Evolutionary conservation across 768 basidiomycete genomes (phyloP).

Genomic region (Lentinula sp.): DNA sequence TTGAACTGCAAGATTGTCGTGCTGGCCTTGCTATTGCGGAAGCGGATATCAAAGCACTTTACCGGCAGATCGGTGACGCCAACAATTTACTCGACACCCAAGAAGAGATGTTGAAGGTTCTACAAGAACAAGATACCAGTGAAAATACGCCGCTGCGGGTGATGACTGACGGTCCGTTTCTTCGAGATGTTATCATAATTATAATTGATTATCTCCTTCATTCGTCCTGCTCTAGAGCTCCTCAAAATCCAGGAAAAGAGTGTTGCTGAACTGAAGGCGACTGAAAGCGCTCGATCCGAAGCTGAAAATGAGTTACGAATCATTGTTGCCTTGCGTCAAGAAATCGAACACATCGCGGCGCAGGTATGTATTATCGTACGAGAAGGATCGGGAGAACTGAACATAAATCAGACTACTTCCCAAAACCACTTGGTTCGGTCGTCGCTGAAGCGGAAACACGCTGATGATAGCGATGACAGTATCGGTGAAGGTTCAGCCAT

Average conservation of each 20-base stretch:
- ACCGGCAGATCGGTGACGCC: too few species aligned
- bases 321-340: not conserved
- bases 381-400: not conserved
- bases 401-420: not conserved
- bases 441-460: conserved; percentile 6
- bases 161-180: not conserved
- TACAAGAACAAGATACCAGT: not conserved
- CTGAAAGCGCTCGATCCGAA: not conserved
- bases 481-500: not conserved
- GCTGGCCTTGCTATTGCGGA: too few species aligned
- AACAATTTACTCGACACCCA: not conserved
- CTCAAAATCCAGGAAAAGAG: not conserved
- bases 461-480: not conserved
- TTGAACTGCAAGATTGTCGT: too few species aligned
- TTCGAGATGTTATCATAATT: not conserved
- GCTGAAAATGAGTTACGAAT: not conserved
- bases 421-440: not conserved
- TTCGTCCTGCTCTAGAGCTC: not conserved
- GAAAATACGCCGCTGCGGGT: not conserved
- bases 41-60: too few species aligned
- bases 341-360: not conserved
- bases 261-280: not conserved
- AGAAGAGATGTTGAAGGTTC: not conserved
- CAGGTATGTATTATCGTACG: not conserved
- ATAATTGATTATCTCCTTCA: not conserved